Conservation (phyloP, 1,284 basidiomycete species). For the Omphalotus olearius region DNA sequence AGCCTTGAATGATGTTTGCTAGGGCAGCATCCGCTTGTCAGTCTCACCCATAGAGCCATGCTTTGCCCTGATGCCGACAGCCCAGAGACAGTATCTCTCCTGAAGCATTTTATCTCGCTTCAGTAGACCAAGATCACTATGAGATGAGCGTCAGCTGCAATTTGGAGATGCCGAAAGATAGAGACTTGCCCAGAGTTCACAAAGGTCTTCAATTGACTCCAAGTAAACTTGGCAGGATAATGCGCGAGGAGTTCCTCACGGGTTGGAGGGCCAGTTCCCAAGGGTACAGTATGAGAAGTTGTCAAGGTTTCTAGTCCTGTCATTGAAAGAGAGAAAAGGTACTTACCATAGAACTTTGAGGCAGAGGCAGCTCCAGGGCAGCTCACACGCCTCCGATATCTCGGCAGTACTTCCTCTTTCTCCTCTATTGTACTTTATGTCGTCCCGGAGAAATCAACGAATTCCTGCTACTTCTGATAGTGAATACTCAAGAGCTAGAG, state of each 20-base stretch:
- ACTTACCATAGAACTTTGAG: too few species aligned
- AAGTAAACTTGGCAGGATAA: conserved; percentile 74
- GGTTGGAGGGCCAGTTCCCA: conserved; percentile 47
- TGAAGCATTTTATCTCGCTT: conserved; percentile 72
- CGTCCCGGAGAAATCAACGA: conserved; percentile 2
- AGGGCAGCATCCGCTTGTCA: too few species aligned
- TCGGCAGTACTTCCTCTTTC: background rate
- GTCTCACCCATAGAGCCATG: conserved; percentile 64
- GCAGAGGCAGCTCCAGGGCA: too few species aligned
- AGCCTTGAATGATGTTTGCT: background rate
- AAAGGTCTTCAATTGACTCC: conserved; percentile 69
- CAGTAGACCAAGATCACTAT: conserved; percentile 72
- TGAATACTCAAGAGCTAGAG: background rate
- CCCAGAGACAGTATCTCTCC: conserved; percentile 59
- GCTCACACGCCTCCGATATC: too few species aligned
- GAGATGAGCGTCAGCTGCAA: background rate
- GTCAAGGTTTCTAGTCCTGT: too few species aligned
- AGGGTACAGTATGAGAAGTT: conserved; percentile 27
- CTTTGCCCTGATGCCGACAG: conserved; percentile 44
- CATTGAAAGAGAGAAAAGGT: background rate
- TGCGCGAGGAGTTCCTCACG: conserved; percentile 57
- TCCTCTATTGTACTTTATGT: background rate
- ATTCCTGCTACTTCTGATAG: background rate
- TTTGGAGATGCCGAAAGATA: too few species aligned
- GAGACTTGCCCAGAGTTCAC: conserved; percentile 64